Base-by-base conservation (phyloP, 495 filamentous ascomycete species). In the Bathelium albidoporum region DNA sequence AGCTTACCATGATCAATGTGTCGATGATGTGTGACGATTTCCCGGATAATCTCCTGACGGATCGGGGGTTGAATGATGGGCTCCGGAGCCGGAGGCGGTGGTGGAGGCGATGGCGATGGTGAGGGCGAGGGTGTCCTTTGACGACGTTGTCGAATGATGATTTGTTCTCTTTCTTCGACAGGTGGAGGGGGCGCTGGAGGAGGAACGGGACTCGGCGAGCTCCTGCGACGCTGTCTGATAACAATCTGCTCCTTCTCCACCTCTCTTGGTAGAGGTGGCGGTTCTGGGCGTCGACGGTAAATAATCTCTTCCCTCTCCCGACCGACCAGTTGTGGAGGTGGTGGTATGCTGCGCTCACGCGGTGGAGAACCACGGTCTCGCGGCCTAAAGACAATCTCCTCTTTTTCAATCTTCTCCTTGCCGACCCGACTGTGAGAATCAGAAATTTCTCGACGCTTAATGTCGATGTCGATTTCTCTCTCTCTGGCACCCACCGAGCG, bases 1-100 rank as follows among this genome's bases (percentile, higher is more conserved):
- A n/a, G n/a, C n/a, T n/a, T 55, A 55, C 49, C 91, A 76, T 96
- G 90, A 72, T 96, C 89, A 69, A 95, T 89, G 68, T 93, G 87
- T 26, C 87, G 81, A 70, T 94, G 91, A 73, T 91, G 89, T 1
- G 89, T 90, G 63, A 91, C 89, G 52, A 94, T 82, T 70, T 95
- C 88, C 64, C 90, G 84, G 69, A 88, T 85, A 66, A 92, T 88
- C 3, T 83, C 82, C 3, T 88, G 87, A 22, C 82, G 84, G 67
- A 83, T 81, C 67, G 90, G 85, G 31, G 81, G 73, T 60, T 85
- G 83, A 65, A 82, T 80, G 69, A 90, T 85, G 61, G 85, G 82
- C 44, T 79, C 77, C 28, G 76, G 70, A 45, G 49, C 49, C 32
- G 81, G 82, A 22, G 78, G 75, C 28, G 79, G 80, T 9, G 76